These are phyloP conservation scores for Trifolium repens DNA, from an alignment of 306 rosid species.

Conservation along the genomic window DNA sequence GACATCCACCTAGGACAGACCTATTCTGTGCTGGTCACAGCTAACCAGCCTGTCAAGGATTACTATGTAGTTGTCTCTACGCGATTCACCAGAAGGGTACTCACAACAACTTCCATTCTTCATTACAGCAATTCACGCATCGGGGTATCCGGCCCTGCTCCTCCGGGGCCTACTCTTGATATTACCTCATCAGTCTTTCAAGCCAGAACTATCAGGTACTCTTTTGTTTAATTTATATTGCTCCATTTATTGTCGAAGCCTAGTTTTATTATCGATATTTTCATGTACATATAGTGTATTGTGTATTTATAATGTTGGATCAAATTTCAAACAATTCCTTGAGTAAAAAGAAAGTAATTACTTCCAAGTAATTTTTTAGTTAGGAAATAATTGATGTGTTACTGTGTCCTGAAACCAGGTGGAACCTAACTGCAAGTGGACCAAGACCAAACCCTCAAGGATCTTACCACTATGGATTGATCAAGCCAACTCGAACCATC, in stretches of 20 bases:
- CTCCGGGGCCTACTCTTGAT: conserved; percentile 74
- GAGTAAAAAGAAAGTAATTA: background rate
- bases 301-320: conserved; percentile 13
- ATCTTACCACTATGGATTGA: conserved; percentile 89
- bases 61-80: conserved; percentile 84
- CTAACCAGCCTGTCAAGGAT: conserved; percentile 85
- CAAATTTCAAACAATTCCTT: background rate
- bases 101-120: conserved; percentile 86
- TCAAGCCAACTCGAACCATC: conserved; percentile 75
- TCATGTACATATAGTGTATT: background rate
- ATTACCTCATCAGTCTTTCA: conserved; percentile 72
- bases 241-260: conserved; percentile 14
- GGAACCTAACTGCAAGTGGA: conserved; percentile 94
- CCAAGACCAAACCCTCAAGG: conserved; percentile 99
- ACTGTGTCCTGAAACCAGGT: conserved; percentile 48
- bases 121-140: conserved; percentile 83
- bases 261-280: background rate
- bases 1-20: conserved; percentile 95
- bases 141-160: conserved; percentile 82
- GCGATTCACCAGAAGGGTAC: conserved; percentile 69
- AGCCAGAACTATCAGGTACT: conserved; percentile 86
- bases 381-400: background rate
- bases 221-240: conserved; percentile 9
- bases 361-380: background rate
- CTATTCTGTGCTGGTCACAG: conserved; percentile 89